A percentile compares a stretch with the other conserved stretches of the same genome.
phyloP scores from a whole-genome alignment of 345 rosid species.

The Angophora floribunda region DNA sequence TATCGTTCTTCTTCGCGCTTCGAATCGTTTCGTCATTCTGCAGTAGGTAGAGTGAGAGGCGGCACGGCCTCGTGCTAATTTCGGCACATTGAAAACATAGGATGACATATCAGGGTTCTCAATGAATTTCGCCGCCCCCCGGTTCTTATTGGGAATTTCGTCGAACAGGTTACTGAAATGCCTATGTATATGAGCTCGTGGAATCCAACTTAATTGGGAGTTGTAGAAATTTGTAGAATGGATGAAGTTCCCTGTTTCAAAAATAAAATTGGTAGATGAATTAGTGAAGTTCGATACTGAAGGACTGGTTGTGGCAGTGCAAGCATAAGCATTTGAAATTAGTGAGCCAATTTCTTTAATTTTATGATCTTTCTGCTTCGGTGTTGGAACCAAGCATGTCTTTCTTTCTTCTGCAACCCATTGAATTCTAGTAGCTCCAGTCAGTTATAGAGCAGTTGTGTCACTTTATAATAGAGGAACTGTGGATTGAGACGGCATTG shows the following conservation, averaged over 20 bases:
- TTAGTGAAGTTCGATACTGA: neutral
- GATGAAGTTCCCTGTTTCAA: neutral
- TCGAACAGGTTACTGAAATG: neutral
- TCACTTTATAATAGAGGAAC: neutral
- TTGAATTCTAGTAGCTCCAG: neutral
- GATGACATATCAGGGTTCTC: neutral
- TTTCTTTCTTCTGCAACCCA: neutral
- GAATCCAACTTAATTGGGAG: neutral
- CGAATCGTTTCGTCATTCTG: neutral
- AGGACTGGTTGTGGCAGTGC: neutral
- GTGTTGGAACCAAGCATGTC: neutral
- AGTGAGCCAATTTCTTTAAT: neutral
- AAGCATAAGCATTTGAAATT: neutral
- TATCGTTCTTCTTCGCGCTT: neutral
- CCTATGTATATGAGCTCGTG: neutral
- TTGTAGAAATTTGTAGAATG: neutral
- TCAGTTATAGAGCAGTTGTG: neutral
- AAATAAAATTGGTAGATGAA: fast-evolving
- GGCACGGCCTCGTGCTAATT: neutral
- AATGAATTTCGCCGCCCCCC: neutral
- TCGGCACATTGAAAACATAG: neutral
- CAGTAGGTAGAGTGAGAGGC: neutral
- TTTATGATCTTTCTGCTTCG: neutral
- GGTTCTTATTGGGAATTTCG: neutral
- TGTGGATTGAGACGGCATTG: neutral